Conservation (phyloP, 2,329 filamentous ascomycete species). For the Trichophyton mentagrophytes region DNA sequence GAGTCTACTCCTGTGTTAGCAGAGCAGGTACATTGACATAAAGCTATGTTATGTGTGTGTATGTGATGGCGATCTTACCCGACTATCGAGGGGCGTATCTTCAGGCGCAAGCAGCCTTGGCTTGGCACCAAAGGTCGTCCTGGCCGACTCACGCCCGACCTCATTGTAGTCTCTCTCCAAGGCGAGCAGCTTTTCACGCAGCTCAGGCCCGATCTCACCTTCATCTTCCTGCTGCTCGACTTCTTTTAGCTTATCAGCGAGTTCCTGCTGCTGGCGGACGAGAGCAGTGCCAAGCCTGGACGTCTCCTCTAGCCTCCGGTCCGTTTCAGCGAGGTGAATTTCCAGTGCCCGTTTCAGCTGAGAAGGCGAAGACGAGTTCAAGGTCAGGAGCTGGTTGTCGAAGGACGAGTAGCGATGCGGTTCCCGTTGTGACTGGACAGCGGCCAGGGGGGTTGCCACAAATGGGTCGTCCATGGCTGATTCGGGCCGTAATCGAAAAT, state of each 20-base stretch:
- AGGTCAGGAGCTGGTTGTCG: slow-evolving; percentile 64
- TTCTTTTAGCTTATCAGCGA: slow-evolving; percentile 70
- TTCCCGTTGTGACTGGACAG: slow-evolving; percentile 30
- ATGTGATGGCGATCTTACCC: slow-evolving; percentile 24
- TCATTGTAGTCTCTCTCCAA: slow-evolving; percentile 94
- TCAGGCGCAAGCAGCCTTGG: slow-evolving; percentile 60
- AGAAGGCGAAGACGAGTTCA: slow-evolving; percentile 69
- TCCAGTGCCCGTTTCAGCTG: slow-evolving; percentile 82
- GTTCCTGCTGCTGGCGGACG: slow-evolving; percentile 71
- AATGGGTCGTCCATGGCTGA: slow-evolving; percentile 45
- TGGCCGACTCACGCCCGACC: slow-evolving; percentile 74
- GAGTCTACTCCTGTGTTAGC: slow-evolving; percentile 39
- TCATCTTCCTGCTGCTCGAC: slow-evolving; percentile 67
- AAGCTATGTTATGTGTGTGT: too few species aligned
- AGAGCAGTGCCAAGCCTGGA: slow-evolving; percentile 79
- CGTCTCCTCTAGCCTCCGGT: slow-evolving; percentile 79
- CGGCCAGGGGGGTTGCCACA: slow-evolving; percentile 34
- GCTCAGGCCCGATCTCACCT: slow-evolving; percentile 65
- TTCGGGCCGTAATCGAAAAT: slow-evolving; percentile 3
- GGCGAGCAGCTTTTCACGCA: slow-evolving; percentile 69
- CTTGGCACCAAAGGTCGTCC: slow-evolving; percentile 77
- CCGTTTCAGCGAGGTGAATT: slow-evolving; percentile 83
- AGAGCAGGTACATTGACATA: slow-evolving; percentile 5
- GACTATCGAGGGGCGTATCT: slow-evolving; percentile 37
- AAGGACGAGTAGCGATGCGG: slow-evolving; percentile 68